Evolutionary conservation across 495 filamentous ascomycete genomes (phyloP).

Genomic region (Annulohypoxylon maeteangense): DNA sequence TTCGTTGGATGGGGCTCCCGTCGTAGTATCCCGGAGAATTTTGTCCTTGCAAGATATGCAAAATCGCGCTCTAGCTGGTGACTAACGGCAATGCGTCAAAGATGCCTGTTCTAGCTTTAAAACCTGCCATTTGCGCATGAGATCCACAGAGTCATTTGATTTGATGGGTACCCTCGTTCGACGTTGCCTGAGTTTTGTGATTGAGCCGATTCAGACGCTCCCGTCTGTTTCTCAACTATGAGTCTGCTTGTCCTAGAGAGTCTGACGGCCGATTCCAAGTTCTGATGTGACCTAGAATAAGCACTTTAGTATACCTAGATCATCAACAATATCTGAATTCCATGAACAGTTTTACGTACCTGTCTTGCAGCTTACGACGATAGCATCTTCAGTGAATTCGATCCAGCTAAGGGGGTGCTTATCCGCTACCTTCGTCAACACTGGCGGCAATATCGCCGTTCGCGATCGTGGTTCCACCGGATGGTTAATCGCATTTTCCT

Average conservation of each 20-base stretch:
- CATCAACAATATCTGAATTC: neutral
- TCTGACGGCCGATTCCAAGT: constrained; percentile 82
- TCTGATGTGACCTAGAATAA: constrained; percentile 77
- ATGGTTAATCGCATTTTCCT: constrained; percentile 69
- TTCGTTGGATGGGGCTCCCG: constrained; percentile 13
- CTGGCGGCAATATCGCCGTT: constrained; percentile 90
- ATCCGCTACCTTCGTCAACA: constrained; percentile 90
- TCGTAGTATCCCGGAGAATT: constrained; percentile 23
- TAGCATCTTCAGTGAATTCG: constrained; percentile 88
- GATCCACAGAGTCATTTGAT: constrained; percentile 15
- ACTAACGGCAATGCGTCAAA: neutral
- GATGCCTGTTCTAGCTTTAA: neutral
- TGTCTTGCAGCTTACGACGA: constrained; percentile 89
- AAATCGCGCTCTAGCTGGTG: constrained; percentile 23
- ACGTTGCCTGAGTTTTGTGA: constrained; percentile 3
- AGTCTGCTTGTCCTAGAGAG: constrained; percentile 34
- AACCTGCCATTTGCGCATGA: neutral
- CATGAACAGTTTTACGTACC: constrained; percentile 63
- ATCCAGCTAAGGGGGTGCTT: constrained; percentile 89
- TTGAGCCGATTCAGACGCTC: neutral
- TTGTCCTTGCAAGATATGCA: constrained; percentile 4
- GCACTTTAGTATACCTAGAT: constrained; percentile 30
- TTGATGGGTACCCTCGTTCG: constrained; percentile 20
- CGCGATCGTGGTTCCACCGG: constrained; percentile 81
- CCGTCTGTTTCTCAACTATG: constrained; percentile 13